phyloP scores from a whole-genome alignment of 2,329 filamentous ascomycete genomes.

The Ophioceras dolichostomum region DNA sequence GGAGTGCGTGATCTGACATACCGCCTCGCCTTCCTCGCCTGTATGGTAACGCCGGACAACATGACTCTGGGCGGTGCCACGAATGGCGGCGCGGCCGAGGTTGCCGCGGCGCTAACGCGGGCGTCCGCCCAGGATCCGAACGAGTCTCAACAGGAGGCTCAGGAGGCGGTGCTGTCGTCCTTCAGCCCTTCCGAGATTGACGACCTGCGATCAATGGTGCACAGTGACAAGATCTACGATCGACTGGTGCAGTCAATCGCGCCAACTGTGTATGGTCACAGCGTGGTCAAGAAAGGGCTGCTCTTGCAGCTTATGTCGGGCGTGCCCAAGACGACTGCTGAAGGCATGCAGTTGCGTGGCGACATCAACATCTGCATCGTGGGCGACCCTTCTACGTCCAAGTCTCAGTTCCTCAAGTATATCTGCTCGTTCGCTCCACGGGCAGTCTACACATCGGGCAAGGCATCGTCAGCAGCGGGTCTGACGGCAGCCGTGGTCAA shows the following conservation, averaged over 20 bases:
- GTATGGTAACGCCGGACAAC: conserved; percentile 87
- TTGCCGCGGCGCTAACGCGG: conserved; percentile 73
- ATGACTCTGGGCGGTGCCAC: conserved; percentile 65
- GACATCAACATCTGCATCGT: conserved; percentile 99
- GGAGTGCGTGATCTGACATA: conserved; percentile 95
- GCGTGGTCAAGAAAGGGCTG: conserved; percentile 94
- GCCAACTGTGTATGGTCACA: conserved; percentile 94
- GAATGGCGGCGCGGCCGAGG: conserved; percentile 68
- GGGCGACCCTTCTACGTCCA: conserved; percentile 91
- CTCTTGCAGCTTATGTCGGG: conserved; percentile 93
- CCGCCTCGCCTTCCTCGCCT: conserved; percentile 88
- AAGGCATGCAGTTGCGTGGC: conserved; percentile 90
- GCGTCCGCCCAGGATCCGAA: conserved; percentile 47
- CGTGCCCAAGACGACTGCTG: conserved; percentile 80
- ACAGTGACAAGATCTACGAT: conserved; percentile 90
- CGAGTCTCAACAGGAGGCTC: conserved; percentile 68
- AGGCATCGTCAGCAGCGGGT: conserved; percentile 94
- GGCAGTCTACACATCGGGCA: conserved; percentile 94
- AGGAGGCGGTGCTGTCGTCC: conserved; percentile 75
- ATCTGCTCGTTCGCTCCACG: conserved; percentile 94
- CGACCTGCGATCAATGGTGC: conserved; percentile 85
- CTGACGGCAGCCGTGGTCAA: conserved; percentile 94
- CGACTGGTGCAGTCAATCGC: conserved; percentile 87
- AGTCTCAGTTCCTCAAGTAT: conserved; percentile 97
- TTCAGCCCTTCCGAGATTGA: conserved; percentile 82